Conservation (phyloP, 305 asterid genomes). For the Salvia sclarea region DNA sequence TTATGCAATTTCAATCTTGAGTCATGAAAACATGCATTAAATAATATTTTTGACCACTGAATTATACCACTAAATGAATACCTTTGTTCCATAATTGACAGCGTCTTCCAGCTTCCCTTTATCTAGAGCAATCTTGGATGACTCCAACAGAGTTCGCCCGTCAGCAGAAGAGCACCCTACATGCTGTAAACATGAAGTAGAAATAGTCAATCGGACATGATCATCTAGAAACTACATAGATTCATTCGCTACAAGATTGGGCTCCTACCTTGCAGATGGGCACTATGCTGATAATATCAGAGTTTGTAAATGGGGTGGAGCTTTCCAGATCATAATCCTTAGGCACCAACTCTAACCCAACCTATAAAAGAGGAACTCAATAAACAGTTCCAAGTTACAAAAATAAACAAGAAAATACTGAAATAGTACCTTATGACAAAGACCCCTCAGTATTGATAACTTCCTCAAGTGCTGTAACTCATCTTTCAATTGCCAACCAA, state of each 20-base stretch:
- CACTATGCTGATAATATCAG: constrained; percentile 85
- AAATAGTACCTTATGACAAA: constrained; percentile 87
- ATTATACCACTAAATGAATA: constrained; percentile 29
- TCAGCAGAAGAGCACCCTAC: constrained; percentile 98
- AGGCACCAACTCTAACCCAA: constrained; percentile 87
- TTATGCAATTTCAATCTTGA: constrained; percentile 34
- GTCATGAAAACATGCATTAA: constrained; percentile 28
- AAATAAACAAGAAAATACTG: constrained; percentile 32
- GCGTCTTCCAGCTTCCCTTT: constrained; percentile 99
- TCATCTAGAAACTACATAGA: constrained; percentile 2
- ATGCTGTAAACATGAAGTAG: constrained; percentile 55
- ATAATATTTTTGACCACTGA: constrained; percentile 8
- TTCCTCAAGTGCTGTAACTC: constrained; percentile 80
- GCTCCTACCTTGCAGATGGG: constrained; percentile 85
- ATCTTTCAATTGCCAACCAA: constrained; percentile 78
- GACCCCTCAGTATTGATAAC: constrained; percentile 88
- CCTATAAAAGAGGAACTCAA: constrained; percentile 50
- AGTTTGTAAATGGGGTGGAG: constrained; percentile 70
- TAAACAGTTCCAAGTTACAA: constrained; percentile 30
- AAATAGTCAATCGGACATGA: constrained; percentile 25
- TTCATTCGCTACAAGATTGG: constrained; percentile 9
- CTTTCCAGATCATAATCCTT: constrained; percentile 90
- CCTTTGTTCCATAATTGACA: constrained; percentile 92
- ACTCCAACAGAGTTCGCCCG: constrained; percentile 92
- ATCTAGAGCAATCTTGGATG: constrained; percentile 97